These are phyloP conservation scores for Vigna reflexopilosa DNA, from an alignment of 306 rosid genomes.

Conservation along the genomic window DNA sequence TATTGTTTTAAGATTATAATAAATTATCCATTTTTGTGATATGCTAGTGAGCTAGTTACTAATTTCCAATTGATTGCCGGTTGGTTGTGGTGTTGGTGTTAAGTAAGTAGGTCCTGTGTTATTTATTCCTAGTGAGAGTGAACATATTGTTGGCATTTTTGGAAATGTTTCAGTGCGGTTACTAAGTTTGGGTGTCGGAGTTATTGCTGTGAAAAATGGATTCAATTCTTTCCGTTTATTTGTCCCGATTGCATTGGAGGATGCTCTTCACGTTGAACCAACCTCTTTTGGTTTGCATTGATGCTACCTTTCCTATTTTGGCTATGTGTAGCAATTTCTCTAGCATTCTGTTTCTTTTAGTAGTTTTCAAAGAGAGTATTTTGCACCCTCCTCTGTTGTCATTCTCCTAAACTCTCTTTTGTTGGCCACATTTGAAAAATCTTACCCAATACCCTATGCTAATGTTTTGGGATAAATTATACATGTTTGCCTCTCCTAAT, in stretches of 20 bases:
- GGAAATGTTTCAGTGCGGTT: background rate
- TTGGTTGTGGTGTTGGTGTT: slow-evolving; percentile 13
- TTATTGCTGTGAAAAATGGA: background rate
- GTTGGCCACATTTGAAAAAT: background rate
- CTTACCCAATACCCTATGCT: background rate
- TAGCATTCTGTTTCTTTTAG: background rate
- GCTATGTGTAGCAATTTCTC: slow-evolving; percentile 1
- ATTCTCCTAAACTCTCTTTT: slow-evolving; percentile 14
- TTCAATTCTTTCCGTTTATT: background rate
- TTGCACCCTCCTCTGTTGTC: slow-evolving; percentile 6
- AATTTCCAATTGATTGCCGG: background rate
- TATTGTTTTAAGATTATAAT: background rate
- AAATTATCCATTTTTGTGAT: background rate
- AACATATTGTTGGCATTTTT: slow-evolving; percentile 11
- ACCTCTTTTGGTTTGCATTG: slow-evolving; percentile 12
- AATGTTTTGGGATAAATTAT: background rate
- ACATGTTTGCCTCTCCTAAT: background rate
- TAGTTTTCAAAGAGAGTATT: slow-evolving; percentile 7
- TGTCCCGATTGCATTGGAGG: slow-evolving; percentile 10
- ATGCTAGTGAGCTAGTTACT: background rate
- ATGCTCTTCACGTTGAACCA: background rate
- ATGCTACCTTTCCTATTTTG: background rate
- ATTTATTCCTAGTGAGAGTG: slow-evolving; percentile 7
- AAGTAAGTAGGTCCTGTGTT: background rate
- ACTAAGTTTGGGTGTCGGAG: slow-evolving; percentile 27